phyloP scores from a whole-genome alignment of 495 filamentous ascomycete species.

The Tuber aestivum region DNA sequence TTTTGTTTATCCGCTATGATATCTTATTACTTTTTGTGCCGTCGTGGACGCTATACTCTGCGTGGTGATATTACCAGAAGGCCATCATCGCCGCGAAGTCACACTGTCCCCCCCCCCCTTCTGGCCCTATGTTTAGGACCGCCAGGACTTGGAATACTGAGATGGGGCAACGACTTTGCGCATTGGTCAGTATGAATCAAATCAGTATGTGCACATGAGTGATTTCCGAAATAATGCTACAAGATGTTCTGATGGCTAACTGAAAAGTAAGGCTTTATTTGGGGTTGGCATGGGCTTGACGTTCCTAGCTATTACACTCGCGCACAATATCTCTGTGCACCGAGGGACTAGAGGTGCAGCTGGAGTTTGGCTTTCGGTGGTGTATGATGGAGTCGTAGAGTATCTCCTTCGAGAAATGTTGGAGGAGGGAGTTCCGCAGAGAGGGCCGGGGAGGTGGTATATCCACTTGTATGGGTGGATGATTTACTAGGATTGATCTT shows the following conservation, averaged over 20 bases:
- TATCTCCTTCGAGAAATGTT: slow-evolving; percentile 13
- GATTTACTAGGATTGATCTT: slow-evolving; percentile 27
- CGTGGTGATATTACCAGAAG: slow-evolving; percentile 31
- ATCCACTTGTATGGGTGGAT: slow-evolving; percentile 24
- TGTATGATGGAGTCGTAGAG: slow-evolving; percentile 27
- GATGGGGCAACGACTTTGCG: slow-evolving; percentile 13
- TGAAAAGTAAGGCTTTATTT: slow-evolving; percentile 16
- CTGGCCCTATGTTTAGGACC: slow-evolving; percentile 13
- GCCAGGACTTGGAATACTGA: slow-evolving; percentile 7
- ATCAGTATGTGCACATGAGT: slow-evolving; percentile 7
- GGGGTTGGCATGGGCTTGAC: slow-evolving; percentile 28
- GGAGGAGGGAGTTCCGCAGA: slow-evolving; percentile 8
- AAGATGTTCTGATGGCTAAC: not conserved
- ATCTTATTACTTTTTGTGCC: slow-evolving; percentile 21
- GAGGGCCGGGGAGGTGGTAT: slow-evolving; percentile 12
- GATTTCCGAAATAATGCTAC: not conserved
- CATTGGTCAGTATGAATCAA: slow-evolving; percentile 24
- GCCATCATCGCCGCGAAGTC: slow-evolving; percentile 21
- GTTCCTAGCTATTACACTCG: slow-evolving; percentile 23
- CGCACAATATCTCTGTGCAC: slow-evolving; percentile 22
- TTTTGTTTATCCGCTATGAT: not conserved
- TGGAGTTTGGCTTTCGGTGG: slow-evolving; percentile 19
- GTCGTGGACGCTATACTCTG: slow-evolving; percentile 25
- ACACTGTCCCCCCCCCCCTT: too few relatives aligned
- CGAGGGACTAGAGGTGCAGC: slow-evolving; percentile 13